These are phyloP conservation scores for Suhomyces coccinellae DNA, from an alignment of 1,139 yeast genomes.

Conservation along the genomic window DNA sequence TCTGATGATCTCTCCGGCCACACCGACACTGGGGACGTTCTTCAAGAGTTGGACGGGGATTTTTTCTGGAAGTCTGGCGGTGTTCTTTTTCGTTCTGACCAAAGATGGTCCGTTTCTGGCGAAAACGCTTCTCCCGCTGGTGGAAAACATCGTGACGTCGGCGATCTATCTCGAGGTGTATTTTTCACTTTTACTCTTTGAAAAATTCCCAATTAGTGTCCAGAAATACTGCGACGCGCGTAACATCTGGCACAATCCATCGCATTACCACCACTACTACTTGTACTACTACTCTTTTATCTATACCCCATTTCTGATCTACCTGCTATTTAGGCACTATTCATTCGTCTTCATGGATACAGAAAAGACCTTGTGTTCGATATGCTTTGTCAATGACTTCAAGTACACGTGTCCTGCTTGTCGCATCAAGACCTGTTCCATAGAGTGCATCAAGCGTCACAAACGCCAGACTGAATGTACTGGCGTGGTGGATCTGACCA, in stretches of 20 bases:
- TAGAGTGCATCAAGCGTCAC: slow-evolving; percentile 70
- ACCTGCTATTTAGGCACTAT: too few species aligned
- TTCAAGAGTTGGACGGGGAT: slow-evolving; percentile 70
- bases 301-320: too few species aligned
- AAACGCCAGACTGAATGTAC: slow-evolving; percentile 62
- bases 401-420: slow-evolving; percentile 92
- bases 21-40: slow-evolving; percentile 64
- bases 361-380: slow-evolving; percentile 37
- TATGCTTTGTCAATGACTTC: slow-evolving; percentile 47
- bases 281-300: too few species aligned
- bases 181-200: slow-evolving; percentile 4
- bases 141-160: slow-evolving; percentile 4
- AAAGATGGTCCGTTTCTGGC: slow-evolving; percentile 12
- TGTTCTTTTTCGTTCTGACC: slow-evolving; percentile 16
- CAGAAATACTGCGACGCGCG: slow-evolving; percentile 6
- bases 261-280: slow-evolving; percentile 3
- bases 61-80: slow-evolving; percentile 31
- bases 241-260: slow-evolving; percentile 1
- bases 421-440: slow-evolving; percentile 61
- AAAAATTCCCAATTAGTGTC: slow-evolving; percentile 9
- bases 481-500: slow-evolving; percentile 65
- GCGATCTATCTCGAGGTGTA: not conserved
- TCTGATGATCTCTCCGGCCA: slow-evolving; percentile 65
- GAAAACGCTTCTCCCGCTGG: slow-evolving; percentile 9
- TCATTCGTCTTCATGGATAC: slow-evolving; percentile 9